Conservation (phyloP, 148 eudicot genomes). For the Rhododendron griersonianum region DNA sequence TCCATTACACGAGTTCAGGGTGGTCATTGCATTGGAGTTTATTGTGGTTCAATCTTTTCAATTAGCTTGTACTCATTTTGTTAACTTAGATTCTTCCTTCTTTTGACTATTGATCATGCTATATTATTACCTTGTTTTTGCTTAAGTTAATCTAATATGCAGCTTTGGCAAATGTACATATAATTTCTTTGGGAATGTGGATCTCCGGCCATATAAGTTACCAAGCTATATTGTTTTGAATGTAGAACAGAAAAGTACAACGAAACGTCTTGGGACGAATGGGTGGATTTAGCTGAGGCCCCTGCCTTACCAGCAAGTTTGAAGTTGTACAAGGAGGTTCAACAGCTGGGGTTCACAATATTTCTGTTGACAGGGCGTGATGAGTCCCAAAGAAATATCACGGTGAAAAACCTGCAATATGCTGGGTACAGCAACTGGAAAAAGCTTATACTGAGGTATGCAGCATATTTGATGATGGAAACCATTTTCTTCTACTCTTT, state of each 20-base stretch:
- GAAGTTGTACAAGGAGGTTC: slow-evolving; percentile 63
- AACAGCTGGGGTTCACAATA: slow-evolving; percentile 59
- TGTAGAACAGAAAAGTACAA: slow-evolving; percentile 56
- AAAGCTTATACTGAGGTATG: slow-evolving; percentile 67
- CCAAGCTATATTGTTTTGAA: slow-evolving; percentile 2
- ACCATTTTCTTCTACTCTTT: background rate
- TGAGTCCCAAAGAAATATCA: slow-evolving; percentile 52
- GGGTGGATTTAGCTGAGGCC: slow-evolving; percentile 57
- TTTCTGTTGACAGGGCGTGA: slow-evolving; percentile 76
- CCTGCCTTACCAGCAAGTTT: slow-evolving; percentile 72
- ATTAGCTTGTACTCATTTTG: background rate
- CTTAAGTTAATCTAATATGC: background rate
- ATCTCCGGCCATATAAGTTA: background rate
- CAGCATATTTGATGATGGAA: background rate
- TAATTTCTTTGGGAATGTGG: background rate
- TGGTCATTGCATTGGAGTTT: background rate
- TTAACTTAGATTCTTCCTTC: background rate
- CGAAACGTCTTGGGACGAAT: slow-evolving; percentile 45
- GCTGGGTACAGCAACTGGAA: slow-evolving; percentile 72
- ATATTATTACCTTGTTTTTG: background rate
- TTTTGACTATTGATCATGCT: background rate
- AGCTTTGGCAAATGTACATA: background rate
- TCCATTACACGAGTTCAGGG: background rate
- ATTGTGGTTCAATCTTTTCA: background rate
- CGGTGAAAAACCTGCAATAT: slow-evolving; percentile 41